Conservation (phyloP, 805 yeast species). For the Lipomyces chichibuensis region DNA sequence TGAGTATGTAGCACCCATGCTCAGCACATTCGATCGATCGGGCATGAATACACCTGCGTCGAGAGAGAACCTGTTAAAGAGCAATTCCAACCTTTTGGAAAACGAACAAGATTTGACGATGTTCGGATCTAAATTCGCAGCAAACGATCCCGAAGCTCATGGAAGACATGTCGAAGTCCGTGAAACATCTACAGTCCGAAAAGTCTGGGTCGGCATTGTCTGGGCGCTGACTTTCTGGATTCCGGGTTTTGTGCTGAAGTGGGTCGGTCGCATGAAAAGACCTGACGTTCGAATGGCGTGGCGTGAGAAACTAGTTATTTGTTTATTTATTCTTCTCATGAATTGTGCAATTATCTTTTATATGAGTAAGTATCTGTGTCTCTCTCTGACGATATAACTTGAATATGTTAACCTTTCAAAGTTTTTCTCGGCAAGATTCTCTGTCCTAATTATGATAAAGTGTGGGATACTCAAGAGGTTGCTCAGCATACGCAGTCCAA, state of each 20-base stretch:
- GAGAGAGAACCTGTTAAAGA: conserved; percentile 13
- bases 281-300: conserved; percentile 50
- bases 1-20: conserved; percentile 5
- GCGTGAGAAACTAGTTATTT: conserved; percentile 49
- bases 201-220: conserved; percentile 47
- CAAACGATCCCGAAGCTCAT: conserved; percentile 43
- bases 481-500: conserved; percentile 44
- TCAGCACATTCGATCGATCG: conserved; percentile 14
- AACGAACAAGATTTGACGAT: conserved; percentile 29
- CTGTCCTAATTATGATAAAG: conserved; percentile 49
- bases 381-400: neutral
- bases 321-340: conserved; percentile 44
- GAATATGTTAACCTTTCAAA: conserved; percentile 6
- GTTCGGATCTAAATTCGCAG: conserved; percentile 34
- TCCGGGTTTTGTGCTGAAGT: conserved; percentile 45
- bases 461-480: conserved; percentile 47
- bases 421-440: conserved; percentile 45
- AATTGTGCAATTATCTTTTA: conserved; percentile 49
- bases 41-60: conserved; percentile 15
- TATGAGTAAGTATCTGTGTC: conserved; percentile 41
- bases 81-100: neutral
- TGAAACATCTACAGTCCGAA: conserved; percentile 41
- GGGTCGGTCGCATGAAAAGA: conserved; percentile 47
- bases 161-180: conserved; percentile 43
- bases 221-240: conserved; percentile 51